phyloP scores from a whole-genome alignment of 2,329 filamentous ascomycete genomes.

The Byssoonygena ceratinophila region DNA sequence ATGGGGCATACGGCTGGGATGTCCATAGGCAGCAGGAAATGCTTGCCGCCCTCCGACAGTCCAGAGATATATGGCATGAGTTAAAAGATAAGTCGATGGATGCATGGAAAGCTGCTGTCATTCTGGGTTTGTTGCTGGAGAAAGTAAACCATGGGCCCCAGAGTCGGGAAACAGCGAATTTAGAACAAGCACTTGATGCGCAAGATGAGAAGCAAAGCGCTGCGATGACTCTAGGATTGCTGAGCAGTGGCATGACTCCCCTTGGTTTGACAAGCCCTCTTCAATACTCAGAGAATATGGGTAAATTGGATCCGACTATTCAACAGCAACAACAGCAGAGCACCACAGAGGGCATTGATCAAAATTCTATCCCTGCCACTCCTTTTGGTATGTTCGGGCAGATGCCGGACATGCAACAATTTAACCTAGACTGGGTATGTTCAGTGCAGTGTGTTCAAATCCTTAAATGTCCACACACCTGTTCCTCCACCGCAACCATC shows the following conservation, averaged over 20 bases:
- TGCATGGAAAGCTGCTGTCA: slow-evolving; percentile 71
- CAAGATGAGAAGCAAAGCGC: slow-evolving; percentile 53
- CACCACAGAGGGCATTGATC: slow-evolving; percentile 22
- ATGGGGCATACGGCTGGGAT: slow-evolving; percentile 39
- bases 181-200: slow-evolving; percentile 26
- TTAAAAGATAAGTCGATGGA: slow-evolving; percentile 72
- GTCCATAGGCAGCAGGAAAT: slow-evolving; percentile 55
- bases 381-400: slow-evolving; percentile 48
- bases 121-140: slow-evolving; percentile 73
- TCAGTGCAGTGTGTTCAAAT: not conserved
- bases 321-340: slow-evolving; percentile 19
- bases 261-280: slow-evolving; percentile 26
- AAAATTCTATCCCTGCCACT: slow-evolving; percentile 35
- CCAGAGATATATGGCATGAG: slow-evolving; percentile 68
- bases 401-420: slow-evolving; percentile 45
- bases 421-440: slow-evolving; percentile 55
- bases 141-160: slow-evolving; percentile 49
- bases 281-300: slow-evolving; percentile 23
- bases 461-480: not conserved
- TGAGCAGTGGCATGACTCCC: slow-evolving; percentile 53
- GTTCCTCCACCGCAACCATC: not conserved
- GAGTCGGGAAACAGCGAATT: slow-evolving; percentile 22
- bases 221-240: slow-evolving; percentile 59
- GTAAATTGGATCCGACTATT: slow-evolving; percentile 20
- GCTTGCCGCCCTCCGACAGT: slow-evolving; percentile 61